Percentiles rank a stretch among this genome's conserved stretches.
Conservation (phyloP, 31 red algal species). For the Odonthalia washingtoniensis region DNA sequence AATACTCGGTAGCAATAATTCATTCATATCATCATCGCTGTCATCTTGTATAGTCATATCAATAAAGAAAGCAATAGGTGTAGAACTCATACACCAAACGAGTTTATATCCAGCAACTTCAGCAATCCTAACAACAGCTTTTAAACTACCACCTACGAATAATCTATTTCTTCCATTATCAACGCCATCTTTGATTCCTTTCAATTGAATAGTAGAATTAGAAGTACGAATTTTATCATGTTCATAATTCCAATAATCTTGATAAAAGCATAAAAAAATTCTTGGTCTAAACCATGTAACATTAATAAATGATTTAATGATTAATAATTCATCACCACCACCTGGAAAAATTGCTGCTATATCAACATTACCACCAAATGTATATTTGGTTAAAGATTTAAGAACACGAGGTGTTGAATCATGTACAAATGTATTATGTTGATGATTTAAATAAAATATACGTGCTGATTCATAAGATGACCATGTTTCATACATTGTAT, state of each 20-base stretch:
- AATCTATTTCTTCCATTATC: conserved; percentile 9
- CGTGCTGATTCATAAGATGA: conserved; percentile 34
- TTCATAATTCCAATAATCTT: conserved; percentile 39
- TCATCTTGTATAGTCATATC: background rate
- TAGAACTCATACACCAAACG: conserved; percentile 46
- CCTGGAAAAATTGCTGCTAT: conserved; percentile 23
- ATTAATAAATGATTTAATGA: conserved; percentile 20
- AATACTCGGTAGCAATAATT: background rate
- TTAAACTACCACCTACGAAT: conserved; percentile 44
- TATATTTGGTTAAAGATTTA: background rate
- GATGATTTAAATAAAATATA: conserved; percentile 6
- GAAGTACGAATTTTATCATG: background rate
- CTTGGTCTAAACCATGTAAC: conserved; percentile 17
- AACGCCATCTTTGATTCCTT: conserved; percentile 12
- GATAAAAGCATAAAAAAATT: conserved; percentile 37
- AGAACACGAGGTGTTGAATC: background rate
- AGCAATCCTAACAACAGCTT: conserved; percentile 18
- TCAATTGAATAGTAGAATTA: background rate
- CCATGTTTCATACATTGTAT: conserved; percentile 50
- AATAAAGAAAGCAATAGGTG: conserved; percentile 48
- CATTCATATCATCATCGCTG: background rate
- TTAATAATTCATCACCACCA: conserved; percentile 36
- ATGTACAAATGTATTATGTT: background rate
- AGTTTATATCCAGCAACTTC: conserved; percentile 17
- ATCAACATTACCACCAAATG: conserved; percentile 41